Conservation (phyloP, 768 basidiomycete genomes). For the Termitomyces sp. region DNA sequence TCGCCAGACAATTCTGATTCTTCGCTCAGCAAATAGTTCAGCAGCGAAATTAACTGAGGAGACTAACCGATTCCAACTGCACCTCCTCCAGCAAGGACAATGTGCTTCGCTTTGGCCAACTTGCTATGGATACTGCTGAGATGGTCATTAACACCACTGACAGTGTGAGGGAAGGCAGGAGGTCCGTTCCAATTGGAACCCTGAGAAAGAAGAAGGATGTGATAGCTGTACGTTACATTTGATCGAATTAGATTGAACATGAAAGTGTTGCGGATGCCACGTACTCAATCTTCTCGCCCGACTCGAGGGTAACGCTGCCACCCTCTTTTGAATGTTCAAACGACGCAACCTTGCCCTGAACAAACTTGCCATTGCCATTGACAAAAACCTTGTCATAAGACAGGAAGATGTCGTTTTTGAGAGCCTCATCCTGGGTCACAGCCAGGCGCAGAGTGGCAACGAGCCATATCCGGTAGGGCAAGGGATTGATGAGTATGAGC, state of each 20-base stretch:
- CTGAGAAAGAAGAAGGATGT: slow-evolving; percentile 57
- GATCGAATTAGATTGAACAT: not conserved
- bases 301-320: slow-evolving; percentile 43
- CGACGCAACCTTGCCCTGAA: slow-evolving; percentile 38
- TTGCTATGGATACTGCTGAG: slow-evolving; percentile 28
- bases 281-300: slow-evolving; percentile 43
- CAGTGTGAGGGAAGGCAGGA: slow-evolving; percentile 38
- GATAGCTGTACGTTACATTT: slow-evolving; percentile 32
- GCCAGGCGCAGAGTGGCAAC: slow-evolving; percentile 51
- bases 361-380: slow-evolving; percentile 43
- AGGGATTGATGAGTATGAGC: slow-evolving; percentile 52
- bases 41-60: not conserved
- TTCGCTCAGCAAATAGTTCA: not conserved
- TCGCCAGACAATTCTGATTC: slow-evolving; percentile 39
- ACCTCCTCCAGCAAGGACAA: slow-evolving; percentile 57
- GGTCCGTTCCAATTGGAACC: slow-evolving; percentile 55
- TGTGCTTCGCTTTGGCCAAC: slow-evolving; percentile 34
- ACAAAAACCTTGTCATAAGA: slow-evolving; percentile 52
- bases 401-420: slow-evolving; percentile 45
- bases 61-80: slow-evolving; percentile 48
- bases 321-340: slow-evolving; percentile 29
- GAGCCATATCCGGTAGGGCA: slow-evolving; percentile 48
- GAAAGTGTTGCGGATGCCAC: not conserved
- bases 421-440: slow-evolving; percentile 38
- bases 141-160: slow-evolving; percentile 24